Percentiles rank a stretch among this genome's conserved stretches.
These are phyloP conservation scores for Tetrahymena malaccensis DNA, from an alignment of 73 alveolate genomes.

Conservation along the genomic window DNA sequence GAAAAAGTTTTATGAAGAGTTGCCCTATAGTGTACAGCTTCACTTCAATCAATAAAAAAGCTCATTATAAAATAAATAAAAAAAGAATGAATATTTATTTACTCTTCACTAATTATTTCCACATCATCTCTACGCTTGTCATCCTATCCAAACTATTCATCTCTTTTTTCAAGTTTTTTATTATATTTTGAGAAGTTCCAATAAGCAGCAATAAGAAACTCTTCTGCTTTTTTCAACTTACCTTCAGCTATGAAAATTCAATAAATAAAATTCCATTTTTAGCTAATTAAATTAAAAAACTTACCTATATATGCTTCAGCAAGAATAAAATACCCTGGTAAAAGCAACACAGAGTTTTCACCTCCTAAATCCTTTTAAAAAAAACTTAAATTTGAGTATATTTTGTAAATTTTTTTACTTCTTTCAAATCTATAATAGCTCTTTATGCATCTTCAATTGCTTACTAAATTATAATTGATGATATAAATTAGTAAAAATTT, in stretches of 20 bases:
- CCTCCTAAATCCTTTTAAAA: conserved; percentile 25
- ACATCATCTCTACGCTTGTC: conserved; percentile 47
- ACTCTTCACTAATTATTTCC: conserved; percentile 16
- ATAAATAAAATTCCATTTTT: not conserved
- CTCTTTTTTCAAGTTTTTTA: conserved; percentile 15
- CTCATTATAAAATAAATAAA: not conserved
- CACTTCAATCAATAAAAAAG: not conserved
- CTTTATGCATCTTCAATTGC: conserved; percentile 30
- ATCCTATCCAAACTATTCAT: conserved; percentile 52
- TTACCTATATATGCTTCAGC: conserved; percentile 55
- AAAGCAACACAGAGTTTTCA: conserved; percentile 58
- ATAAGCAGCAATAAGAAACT: conserved; percentile 70
- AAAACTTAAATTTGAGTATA: not conserved
- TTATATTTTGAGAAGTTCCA: conserved; percentile 60
- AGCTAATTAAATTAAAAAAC: not conserved
- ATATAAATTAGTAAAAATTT: not conserved
- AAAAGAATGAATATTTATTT: not conserved
- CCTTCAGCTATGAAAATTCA: not conserved
- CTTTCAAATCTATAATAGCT: conserved; percentile 27
- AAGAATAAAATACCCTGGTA: conserved; percentile 72
- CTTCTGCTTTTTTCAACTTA: conserved; percentile 73
- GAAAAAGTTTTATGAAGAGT: conserved; percentile 71
- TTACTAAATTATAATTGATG: not conserved
- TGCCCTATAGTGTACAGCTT: conserved; percentile 56
- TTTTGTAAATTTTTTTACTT: not conserved